Evolutionary conservation across 305 asterid genomes (phyloP).

Genomic region (Lippia alba): DNA sequence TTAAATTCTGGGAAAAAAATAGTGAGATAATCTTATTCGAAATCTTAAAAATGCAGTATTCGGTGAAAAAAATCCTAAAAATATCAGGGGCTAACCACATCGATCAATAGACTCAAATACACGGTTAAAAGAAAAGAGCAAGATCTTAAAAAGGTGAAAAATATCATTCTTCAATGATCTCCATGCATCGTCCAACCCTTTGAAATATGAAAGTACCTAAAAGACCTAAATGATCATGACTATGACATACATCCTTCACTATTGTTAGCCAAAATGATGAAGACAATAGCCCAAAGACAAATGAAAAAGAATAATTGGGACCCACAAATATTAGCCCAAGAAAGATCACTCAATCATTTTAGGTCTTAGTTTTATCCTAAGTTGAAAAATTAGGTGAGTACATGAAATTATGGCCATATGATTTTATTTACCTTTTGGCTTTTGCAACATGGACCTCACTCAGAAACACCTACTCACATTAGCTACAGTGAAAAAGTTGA

Average conservation of each 20-base stretch:
- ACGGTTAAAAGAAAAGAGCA: no score
- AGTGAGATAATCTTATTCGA: no score
- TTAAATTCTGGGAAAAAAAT: no score
- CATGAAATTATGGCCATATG: conserved; percentile 26
- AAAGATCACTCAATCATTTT: conserved; percentile 19
- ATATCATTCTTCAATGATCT: no score
- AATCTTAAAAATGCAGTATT: no score
- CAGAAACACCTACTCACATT: conserved; percentile 20
- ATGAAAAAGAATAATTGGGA: not conserved
- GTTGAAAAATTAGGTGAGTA: not conserved
- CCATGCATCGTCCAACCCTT: no score
- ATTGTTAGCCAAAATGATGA: conserved; percentile 2
- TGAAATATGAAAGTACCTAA: not conserved
- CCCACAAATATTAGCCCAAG: conserved; percentile 17
- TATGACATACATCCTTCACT: not conserved
- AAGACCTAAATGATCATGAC: not conserved
- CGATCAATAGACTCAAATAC: no score
- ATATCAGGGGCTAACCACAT: no score
- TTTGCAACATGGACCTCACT: conserved; percentile 3
- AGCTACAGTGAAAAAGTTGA: conserved; percentile 13
- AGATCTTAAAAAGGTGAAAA: no score
- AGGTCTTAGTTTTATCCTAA: not conserved
- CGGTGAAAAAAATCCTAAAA: no score
- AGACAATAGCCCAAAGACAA: conserved; percentile 22
- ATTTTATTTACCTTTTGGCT: conserved; percentile 22